These are phyloP conservation scores for Mycosphaerella arachidis DNA, from an alignment of 2,329 filamentous ascomycete species.

Conservation along the genomic window DNA sequence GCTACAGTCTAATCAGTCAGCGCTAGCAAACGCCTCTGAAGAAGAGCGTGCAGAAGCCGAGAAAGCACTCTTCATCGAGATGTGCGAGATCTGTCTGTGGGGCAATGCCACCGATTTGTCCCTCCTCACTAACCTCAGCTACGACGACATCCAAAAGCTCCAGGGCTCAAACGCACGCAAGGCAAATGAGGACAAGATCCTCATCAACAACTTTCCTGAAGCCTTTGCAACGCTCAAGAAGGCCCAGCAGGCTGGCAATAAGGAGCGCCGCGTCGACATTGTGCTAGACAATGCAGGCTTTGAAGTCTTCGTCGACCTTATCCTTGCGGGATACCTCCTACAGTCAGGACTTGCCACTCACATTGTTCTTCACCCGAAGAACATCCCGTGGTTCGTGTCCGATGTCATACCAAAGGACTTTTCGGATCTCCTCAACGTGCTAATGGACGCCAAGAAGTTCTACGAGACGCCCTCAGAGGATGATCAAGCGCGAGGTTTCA, in stretches of 20 bases:
- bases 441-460: slow-evolving; percentile 73
- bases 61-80: slow-evolving; percentile 76
- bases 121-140: slow-evolving; percentile 80
- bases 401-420: slow-evolving; percentile 90
- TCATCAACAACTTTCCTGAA: slow-evolving; percentile 74
- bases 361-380: slow-evolving; percentile 87
- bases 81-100: slow-evolving; percentile 96
- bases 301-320: slow-evolving; percentile 91
- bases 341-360: slow-evolving; percentile 78
- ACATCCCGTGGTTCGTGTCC: slow-evolving; percentile 96
- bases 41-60: slow-evolving; percentile 62
- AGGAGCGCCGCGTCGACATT: slow-evolving; percentile 78
- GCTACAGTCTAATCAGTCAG: slow-evolving; percentile 51
- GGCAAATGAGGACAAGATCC: slow-evolving; percentile 81
- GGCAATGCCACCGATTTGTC: slow-evolving; percentile 94
- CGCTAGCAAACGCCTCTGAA: slow-evolving; percentile 41
- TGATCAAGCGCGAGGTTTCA: slow-evolving; percentile 49
- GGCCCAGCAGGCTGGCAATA: slow-evolving; percentile 58
- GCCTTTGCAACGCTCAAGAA: slow-evolving; percentile 66
- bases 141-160: slow-evolving; percentile 94
- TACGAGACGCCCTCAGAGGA: slow-evolving; percentile 73
- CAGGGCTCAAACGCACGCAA: slow-evolving; percentile 86
- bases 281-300: slow-evolving; percentile 97
- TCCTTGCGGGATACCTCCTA: slow-evolving; percentile 85
- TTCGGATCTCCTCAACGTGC: slow-evolving; percentile 69